Base-by-base conservation (phyloP, 257 asterid genomes). In the Prunella vulgaris region DNA sequence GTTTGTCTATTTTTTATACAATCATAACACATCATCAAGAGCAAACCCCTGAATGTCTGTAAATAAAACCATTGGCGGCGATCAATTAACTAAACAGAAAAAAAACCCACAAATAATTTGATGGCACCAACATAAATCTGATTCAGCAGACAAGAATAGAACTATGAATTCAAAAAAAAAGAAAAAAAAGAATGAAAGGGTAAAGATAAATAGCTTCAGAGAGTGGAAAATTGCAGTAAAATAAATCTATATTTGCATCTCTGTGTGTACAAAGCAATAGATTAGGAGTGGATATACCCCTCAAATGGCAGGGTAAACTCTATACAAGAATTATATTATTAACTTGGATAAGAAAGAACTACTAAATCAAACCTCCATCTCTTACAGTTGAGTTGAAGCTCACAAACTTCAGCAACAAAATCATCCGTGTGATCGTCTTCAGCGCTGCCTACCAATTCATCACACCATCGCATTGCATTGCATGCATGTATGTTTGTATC, bases 261-360 rank as follows among this genome's bases (percentile, higher is more conserved):
- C 79, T 75, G 28, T 81, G 84, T 82, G 80, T 85, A 82, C 85
- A 81, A 73, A 68, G 83, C 82, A 73, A 62, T 48, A 52, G 57
- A 75, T 73, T 60, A 27, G 20, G 7, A 24, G 51, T 74, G 27
- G 60, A 76, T 66, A 64, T 73, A 79, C 76, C 86, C 92, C 81
- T 78, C 48, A 48, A 83, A 86, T 65, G 81, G 74, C 83, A 76
- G 90, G 91, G 87, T 66, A 27, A 67, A 27, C 80, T 86, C 92
- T 88, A 90, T 88, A 86, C 95, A 88, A 68, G 83, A 80, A 86
- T 78, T 76, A 71, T 22, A 76, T 82, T 82, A 80, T 82, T 85
- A 44, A 56, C 57, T 69, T 46, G 72, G 75, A 74, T 64, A 40
- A 64, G 18, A 78, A 78, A 48, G 73, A 73, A 72, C 78, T 61